Base-by-base conservation (phyloP, 768 basidiomycete genomes). In the Omphalotus guepiniiformis region DNA sequence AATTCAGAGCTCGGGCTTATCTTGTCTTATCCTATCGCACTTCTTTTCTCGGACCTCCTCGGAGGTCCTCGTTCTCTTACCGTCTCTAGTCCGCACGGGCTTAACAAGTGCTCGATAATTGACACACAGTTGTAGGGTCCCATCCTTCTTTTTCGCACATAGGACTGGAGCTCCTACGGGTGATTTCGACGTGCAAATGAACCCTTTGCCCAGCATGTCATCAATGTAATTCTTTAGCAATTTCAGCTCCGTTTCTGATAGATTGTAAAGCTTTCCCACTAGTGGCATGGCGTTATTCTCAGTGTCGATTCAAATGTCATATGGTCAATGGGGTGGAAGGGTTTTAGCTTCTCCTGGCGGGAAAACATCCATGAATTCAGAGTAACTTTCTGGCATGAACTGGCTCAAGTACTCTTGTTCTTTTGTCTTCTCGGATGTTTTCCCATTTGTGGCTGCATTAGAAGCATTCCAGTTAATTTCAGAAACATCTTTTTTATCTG, bases 71-170 rank as follows among this genome's bases (percentile, higher is more conserved):
- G n/a, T n/a, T n/a, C n/a, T n/a, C n/a, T n/a, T n/a, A n/a, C n/a
- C n/a, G n/a, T n/a, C n/a, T n/a, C n/a, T n/a, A n/a, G n/a, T n/a
- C n/a, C n/a, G n/a, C n/a, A n/a, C n/a, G n/a, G n/a, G n/a, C n/a
- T 59, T 51, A 39, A 71, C 71, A 0, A 70, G 58, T 1, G 48
- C 36, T 18, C 54, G 44, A 40, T 62, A 71, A 43, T 32, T n/a
- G 30, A 32, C 30, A 32, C 30, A 54, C 28, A 50, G 61, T 0
- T 49, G 44, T 0, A 58, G 58, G 2, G 19, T 30, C 30, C 54
- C 53, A 48, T 61, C 58, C 42, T 61, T 57, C 43, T 59, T 61
- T 15, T 53, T 54, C 4, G 54, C 38, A 34, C 59, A 61, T 44
- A 61, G 57, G 43, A 56, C 22, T 26, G 28, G 51, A 32, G 46